phyloP scores from a whole-genome alignment of 2,329 filamentous ascomycete genomes.

The Penicillium sp. region DNA sequence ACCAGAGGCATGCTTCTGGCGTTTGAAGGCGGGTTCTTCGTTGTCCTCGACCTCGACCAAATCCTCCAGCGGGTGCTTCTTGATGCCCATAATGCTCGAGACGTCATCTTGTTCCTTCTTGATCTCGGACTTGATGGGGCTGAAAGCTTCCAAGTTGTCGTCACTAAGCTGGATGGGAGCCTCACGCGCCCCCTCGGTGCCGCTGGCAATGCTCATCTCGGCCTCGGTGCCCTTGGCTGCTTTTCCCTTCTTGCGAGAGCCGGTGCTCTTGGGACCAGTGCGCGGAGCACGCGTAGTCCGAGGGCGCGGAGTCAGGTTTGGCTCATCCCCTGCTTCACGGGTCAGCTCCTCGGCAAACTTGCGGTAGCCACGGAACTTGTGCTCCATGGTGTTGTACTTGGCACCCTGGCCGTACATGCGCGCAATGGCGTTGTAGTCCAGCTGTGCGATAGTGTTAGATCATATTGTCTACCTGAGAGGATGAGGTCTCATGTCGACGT shows the following conservation, averaged over 20 bases:
- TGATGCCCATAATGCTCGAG: background rate
- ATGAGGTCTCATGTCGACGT: background rate
- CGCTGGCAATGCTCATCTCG: too few species aligned
- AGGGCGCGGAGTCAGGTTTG: background rate
- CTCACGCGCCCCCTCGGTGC: too few species aligned
- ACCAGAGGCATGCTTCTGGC: too few species aligned
- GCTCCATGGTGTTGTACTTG: slow-evolving; percentile 50
- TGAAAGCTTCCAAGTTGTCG: background rate
- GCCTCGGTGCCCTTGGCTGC: too few species aligned
- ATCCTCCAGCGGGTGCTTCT: background rate
- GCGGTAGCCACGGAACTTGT: slow-evolving; percentile 47
- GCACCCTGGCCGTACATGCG: slow-evolving; percentile 46
- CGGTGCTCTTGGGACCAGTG: too few species aligned
- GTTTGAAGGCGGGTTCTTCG: too few species aligned
- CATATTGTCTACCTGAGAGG: background rate
- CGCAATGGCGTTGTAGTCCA: slow-evolving; percentile 47
- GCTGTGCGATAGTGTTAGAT: slow-evolving; percentile 30
- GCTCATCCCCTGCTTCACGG: background rate
- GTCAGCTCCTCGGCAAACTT: slow-evolving; percentile 39
- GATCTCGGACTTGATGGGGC: slow-evolving; percentile 8
- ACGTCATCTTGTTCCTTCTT: background rate
- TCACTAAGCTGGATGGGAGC: background rate
- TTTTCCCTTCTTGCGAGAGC: too few species aligned
- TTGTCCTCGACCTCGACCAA: too few species aligned
- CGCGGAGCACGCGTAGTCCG: background rate